Evolutionary conservation across 2,329 filamentous ascomycete species (phyloP).

Genomic region (Helminthosporium solani): DNA sequence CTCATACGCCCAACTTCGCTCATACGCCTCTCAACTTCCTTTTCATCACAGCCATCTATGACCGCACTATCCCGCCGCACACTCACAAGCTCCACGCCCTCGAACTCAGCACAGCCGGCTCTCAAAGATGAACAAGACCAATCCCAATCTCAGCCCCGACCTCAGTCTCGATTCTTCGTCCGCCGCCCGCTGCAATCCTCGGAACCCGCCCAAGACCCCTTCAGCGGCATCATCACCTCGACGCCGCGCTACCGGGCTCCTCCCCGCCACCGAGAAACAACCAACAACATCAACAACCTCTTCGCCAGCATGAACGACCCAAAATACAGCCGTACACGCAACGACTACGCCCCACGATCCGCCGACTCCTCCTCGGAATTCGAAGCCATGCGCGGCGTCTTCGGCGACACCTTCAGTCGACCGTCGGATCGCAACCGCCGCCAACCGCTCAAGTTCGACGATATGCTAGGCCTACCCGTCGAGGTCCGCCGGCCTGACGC

Average conservation of each 20-base stretch:
- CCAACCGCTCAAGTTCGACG: slow-evolving; percentile 15
- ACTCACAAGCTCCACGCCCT: slow-evolving; percentile 5
- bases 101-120: slow-evolving; percentile 14
- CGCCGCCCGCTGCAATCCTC: not conserved
- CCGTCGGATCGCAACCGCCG: not conserved
- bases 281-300: slow-evolving; percentile 26
- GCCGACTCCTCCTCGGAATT: slow-evolving; percentile 8
- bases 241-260: not conserved
- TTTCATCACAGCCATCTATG: slow-evolving; percentile 1
- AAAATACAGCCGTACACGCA: not conserved
- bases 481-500: slow-evolving; percentile 17
- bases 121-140: slow-evolving; percentile 5
- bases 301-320: slow-evolving; percentile 15
- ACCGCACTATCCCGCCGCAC: slow-evolving; percentile 11
- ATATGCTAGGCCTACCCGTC: slow-evolving; percentile 19
- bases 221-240: not conserved
- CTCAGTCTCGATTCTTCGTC: no score
- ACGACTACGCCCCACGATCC: slow-evolving; percentile 1
- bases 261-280: not conserved
- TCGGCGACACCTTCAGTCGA: slow-evolving; percentile 11
- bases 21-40: slow-evolving; percentile 8
- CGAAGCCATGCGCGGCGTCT: slow-evolving; percentile 5
- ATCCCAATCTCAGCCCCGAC: slow-evolving; percentile 1
- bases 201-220: not conserved
- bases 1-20: slow-evolving; percentile 33